A percentile compares a stretch with the other conserved stretches of the same genome.
These are phyloP conservation scores for Oryza brachyantha DNA, from an alignment of 176 grass and related monocot species.

Conservation along the genomic window DNA sequence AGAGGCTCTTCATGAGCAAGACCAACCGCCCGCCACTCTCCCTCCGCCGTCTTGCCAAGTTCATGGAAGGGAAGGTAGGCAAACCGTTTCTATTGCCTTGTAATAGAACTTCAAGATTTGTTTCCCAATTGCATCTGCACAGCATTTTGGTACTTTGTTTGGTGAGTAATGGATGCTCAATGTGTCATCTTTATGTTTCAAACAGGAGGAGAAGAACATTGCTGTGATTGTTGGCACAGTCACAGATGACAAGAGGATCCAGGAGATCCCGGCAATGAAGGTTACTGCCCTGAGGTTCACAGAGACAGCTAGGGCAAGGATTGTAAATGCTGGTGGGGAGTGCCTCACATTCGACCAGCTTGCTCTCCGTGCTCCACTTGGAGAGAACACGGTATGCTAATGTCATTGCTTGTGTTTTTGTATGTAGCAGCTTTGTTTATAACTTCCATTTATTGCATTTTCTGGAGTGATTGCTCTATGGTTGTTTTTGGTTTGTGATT, in stretches of 20 bases:
- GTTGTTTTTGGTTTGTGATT: neutral
- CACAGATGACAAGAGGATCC: constrained; percentile 85
- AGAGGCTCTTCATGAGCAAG: constrained; percentile 92
- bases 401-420: neutral
- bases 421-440: neutral
- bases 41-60: constrained; percentile 54
- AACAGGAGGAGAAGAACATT: constrained; percentile 58
- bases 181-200: neutral
- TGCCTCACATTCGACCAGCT: constrained; percentile 95
- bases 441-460: neutral
- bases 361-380: constrained; percentile 67
- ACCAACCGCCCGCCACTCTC: constrained; percentile 74
- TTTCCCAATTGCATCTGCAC: neutral
- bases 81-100: too few relatives aligned
- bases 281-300: constrained; percentile 79
- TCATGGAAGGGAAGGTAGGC: constrained; percentile 70
- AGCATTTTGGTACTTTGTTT: neutral
- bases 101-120: neutral
- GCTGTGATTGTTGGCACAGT: constrained; percentile 84
- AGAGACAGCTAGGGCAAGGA: constrained; percentile 77
- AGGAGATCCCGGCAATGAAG: constrained; percentile 78
- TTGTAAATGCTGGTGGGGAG: constrained; percentile 83
- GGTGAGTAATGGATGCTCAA: neutral
- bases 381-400: constrained; percentile 67
- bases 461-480: neutral